phyloP scores from a whole-genome alignment of 805 yeast genomes.

The Yarrowia osloensis region DNA sequence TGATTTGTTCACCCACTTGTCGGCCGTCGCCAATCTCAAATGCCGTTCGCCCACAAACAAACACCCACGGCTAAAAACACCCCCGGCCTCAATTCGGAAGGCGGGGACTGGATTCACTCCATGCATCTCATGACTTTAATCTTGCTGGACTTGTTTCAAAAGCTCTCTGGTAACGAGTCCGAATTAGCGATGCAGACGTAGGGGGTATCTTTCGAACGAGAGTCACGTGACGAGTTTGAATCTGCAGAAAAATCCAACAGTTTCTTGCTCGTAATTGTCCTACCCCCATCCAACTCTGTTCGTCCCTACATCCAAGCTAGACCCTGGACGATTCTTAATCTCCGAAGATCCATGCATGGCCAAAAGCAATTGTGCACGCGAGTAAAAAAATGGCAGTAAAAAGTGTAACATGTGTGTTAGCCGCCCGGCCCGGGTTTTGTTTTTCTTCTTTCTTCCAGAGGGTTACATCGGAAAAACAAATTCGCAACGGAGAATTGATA shows the following conservation, averaged over 20 bases:
- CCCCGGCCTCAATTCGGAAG: background rate
- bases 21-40: no score
- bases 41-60: background rate
- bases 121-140: background rate
- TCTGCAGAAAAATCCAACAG: no score
- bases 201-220: no score
- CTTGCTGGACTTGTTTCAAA: no score
- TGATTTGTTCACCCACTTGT: no score
- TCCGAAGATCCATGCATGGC: constrained; percentile 6
- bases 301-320: background rate
- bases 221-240: no score
- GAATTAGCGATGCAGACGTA: no score
- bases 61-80: background rate
- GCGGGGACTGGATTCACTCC: background rate
- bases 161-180: no score
- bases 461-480: background rate
- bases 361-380: constrained; percentile 10
- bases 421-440: background rate
- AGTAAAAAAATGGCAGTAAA: background rate
- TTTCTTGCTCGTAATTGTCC: background rate
- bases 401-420: background rate
- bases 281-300: background rate
- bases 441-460: background rate
- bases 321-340: constrained; percentile 10
- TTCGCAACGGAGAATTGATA: background rate